phyloP scores from a whole-genome alignment of 106 monocot genomes.

The Alisma plantagoaquatica region DNA sequence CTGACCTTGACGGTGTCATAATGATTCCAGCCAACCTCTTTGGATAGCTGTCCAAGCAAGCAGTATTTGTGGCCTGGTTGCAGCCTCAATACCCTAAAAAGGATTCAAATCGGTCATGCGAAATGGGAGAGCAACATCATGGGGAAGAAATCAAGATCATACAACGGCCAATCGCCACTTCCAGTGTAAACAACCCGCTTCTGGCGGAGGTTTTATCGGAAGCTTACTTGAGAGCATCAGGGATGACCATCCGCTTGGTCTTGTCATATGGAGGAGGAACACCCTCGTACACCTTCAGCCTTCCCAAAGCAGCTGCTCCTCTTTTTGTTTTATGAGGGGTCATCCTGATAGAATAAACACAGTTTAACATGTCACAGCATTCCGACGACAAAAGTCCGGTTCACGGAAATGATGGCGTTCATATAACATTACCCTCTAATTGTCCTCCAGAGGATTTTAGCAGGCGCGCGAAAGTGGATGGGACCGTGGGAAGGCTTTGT shows the following conservation, averaged over 20 bases:
- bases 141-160: too few species aligned
- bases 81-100: slow-evolving; percentile 26
- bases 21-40: slow-evolving; percentile 25
- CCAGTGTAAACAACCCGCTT: too few species aligned
- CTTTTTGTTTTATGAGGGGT: slow-evolving; percentile 97
- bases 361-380: too few species aligned
- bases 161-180: too few species aligned
- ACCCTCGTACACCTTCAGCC: slow-evolving; percentile 82
- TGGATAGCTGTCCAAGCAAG: slow-evolving; percentile 13
- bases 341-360: too few species aligned
- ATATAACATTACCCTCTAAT: slow-evolving; percentile 83
- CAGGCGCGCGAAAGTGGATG: slow-evolving; percentile 83
- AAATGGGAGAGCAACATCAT: too few species aligned
- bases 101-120: too few species aligned
- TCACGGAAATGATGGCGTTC: too few species aligned
- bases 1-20: slow-evolving; percentile 21
- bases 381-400: too few species aligned
- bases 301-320: slow-evolving; percentile 69
- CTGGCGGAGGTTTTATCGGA: background rate
- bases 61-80: slow-evolving; percentile 23
- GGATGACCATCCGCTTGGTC: slow-evolving; percentile 73
- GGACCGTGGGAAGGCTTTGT: slow-evolving; percentile 96
- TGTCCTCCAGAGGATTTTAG: slow-evolving; percentile 93
- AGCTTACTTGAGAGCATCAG: slow-evolving; percentile 85
- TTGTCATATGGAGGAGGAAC: slow-evolving; percentile 81